Evolutionary conservation across 108 stramenopile species (phyloP).

Genomic region (Schizochytrium sp.): DNA sequence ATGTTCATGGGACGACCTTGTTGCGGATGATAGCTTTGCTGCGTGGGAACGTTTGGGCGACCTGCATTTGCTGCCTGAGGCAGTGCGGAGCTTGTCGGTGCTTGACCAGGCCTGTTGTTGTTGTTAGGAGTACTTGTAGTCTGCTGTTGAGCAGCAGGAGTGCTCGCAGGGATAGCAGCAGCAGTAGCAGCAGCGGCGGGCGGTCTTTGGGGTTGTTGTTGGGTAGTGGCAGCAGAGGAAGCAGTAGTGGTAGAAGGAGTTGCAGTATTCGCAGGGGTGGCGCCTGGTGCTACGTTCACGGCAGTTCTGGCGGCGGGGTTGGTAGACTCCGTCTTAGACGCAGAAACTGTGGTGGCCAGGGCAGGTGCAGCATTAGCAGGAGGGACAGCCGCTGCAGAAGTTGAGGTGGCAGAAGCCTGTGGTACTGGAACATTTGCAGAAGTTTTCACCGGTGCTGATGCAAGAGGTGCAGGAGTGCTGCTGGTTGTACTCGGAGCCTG

Average conservation of each 20-base stretch:
- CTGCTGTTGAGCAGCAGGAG: not conserved
- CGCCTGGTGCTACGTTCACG: no score
- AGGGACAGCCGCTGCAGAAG: not conserved
- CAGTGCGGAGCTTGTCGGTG: not conserved
- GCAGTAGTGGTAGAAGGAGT: not conserved
- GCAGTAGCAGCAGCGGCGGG: not conserved
- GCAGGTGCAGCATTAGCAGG: not conserved
- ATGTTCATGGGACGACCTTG: no score
- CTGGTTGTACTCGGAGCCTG: no score
- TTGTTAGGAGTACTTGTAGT: not conserved
- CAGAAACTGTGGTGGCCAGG: not conserved
- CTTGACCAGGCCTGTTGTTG: not conserved
- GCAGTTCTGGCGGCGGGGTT: conserved; percentile 1
- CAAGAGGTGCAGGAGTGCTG: no score
- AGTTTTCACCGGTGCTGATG: not conserved
- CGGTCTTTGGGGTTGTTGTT: not conserved
- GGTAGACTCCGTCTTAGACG: conserved; percentile 6
- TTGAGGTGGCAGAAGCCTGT: not conserved
- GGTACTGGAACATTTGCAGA: not conserved
- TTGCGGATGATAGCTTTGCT: no score
- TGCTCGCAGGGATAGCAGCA: not conserved
- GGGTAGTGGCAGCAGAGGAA: not conserved
- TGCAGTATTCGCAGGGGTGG: not conserved
- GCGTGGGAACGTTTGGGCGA: not conserved
- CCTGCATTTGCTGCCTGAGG: not conserved